Percentiles rank a stretch among this genome's conserved stretches.
These are phyloP conservation scores for Aureobasidium vineae DNA, from an alignment of 2,329 filamentous ascomycete genomes.

Conservation along the genomic window DNA sequence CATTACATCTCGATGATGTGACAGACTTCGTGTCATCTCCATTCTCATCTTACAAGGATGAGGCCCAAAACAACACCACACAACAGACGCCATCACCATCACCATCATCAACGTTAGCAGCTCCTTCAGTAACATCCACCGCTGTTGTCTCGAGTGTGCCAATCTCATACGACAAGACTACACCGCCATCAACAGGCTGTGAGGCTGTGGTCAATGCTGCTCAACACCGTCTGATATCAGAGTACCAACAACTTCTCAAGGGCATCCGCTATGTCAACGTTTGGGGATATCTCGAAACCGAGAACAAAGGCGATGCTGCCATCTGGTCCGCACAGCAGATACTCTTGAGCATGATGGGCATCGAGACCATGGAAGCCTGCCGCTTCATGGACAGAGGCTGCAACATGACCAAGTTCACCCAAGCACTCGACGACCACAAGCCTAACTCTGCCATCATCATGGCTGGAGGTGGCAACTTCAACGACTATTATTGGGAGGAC, in stretches of 20 bases:
- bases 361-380: constrained; percentile 22
- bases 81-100: background rate
- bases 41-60: constrained; percentile 12
- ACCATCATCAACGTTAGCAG: background rate
- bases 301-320: constrained; percentile 25
- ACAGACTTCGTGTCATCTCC: background rate
- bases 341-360: constrained; percentile 21
- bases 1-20: constrained; percentile 19
- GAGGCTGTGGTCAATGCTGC: constrained; percentile 12
- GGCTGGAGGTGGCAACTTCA: constrained; percentile 26
- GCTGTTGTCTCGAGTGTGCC: background rate
- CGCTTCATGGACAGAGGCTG: constrained; percentile 23
- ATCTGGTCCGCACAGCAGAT: constrained; percentile 25
- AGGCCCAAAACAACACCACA: background rate
- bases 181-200: constrained; percentile 17
- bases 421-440: constrained; percentile 19
- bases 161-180: constrained; percentile 18
- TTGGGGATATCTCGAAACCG: constrained; percentile 23
- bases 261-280: constrained; percentile 24
- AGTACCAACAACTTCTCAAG: constrained; percentile 18
- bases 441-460: constrained; percentile 19
- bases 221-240: constrained; percentile 14
- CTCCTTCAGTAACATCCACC: background rate
- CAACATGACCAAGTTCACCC: constrained; percentile 21
- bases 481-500: constrained; percentile 27